Evolutionary conservation across 2,329 filamentous ascomycete species (phyloP).

Genomic region (Cytospora piceae): DNA sequence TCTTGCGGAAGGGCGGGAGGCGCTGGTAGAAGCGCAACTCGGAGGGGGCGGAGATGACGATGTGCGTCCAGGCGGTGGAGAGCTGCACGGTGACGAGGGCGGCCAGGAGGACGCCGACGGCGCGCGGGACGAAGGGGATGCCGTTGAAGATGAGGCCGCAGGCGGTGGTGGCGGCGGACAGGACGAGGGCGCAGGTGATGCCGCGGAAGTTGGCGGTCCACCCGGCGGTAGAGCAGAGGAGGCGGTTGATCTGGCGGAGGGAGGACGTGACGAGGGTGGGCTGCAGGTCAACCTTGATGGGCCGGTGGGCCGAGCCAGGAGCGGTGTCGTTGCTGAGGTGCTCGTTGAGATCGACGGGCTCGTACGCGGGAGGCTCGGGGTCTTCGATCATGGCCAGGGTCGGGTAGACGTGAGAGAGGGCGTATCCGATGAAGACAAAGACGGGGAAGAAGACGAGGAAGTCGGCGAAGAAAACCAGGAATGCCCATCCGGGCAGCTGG

Average conservation of each 20-base stretch:
- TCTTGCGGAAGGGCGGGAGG: constrained; percentile 65
- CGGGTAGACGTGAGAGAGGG: constrained; percentile 54
- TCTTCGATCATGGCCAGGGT: constrained; percentile 63
- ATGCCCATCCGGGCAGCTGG: constrained; percentile 47
- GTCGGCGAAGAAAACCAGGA: constrained; percentile 44
- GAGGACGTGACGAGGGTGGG: constrained; percentile 53
- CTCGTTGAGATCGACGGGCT: constrained; percentile 51
- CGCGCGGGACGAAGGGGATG: constrained; percentile 45
- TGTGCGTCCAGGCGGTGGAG: constrained; percentile 81
- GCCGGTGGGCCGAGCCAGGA: constrained; percentile 41
- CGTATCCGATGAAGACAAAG: constrained; percentile 51
- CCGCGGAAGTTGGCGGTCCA: constrained; percentile 72
- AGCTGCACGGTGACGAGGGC: constrained; percentile 68
- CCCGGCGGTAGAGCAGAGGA: constrained; percentile 66
- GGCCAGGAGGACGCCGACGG: constrained; percentile 58
- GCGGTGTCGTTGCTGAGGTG: constrained; percentile 39
- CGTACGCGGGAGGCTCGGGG: constrained; percentile 59
- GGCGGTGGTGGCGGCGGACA: constrained; percentile 41
- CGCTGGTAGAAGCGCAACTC: constrained; percentile 68
- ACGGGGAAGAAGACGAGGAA: constrained; percentile 51
- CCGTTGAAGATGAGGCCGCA: constrained; percentile 50
- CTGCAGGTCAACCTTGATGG: constrained; percentile 39
- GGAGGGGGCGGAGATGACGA: constrained; percentile 75
- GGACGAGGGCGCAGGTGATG: constrained; percentile 53
- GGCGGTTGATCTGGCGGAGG: constrained; percentile 53